Conservation (phyloP, 2,329 filamentous ascomycete genomes). For the Exophiala alcalophila region DNA sequence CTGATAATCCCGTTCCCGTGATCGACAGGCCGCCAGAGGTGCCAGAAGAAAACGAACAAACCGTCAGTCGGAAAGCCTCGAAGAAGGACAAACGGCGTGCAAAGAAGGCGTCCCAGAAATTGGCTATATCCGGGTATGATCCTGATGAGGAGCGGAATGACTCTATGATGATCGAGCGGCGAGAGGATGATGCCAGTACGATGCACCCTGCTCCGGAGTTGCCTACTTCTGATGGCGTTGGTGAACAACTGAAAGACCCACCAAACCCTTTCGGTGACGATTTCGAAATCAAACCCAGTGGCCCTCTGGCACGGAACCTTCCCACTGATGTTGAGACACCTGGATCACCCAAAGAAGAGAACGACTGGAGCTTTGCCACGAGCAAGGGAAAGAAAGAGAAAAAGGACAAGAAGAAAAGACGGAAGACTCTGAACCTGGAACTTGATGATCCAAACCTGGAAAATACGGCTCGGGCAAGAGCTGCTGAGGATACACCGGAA, state of each 20-base stretch:
- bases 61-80: conserved; percentile 10
- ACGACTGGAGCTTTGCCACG: conserved; percentile 4
- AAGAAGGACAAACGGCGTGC: conserved; percentile 27
- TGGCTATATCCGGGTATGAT: neutral
- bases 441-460: too few species aligned
- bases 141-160: neutral
- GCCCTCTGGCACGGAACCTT: neutral
- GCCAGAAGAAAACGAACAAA: neutral
- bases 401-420: conserved; percentile 22
- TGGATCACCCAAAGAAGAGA: conserved; percentile 1
- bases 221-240: neutral
- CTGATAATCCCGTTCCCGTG: conserved; percentile 5
- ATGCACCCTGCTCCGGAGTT: neutral
- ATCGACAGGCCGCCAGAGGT: neutral
- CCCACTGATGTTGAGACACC: neutral
- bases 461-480: neutral
- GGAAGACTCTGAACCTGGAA: conserved; percentile 5
- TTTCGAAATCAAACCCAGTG: conserved; percentile 11
- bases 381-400: conserved; percentile 27
- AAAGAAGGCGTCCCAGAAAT: conserved; percentile 18
- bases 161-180: neutral
- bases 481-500: neutral
- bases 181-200: neutral
- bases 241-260: too few species aligned
- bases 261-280: conserved; percentile 25